Base-by-base conservation (phyloP, 139 green algal species). In the Chlorella ohadii region DNA sequence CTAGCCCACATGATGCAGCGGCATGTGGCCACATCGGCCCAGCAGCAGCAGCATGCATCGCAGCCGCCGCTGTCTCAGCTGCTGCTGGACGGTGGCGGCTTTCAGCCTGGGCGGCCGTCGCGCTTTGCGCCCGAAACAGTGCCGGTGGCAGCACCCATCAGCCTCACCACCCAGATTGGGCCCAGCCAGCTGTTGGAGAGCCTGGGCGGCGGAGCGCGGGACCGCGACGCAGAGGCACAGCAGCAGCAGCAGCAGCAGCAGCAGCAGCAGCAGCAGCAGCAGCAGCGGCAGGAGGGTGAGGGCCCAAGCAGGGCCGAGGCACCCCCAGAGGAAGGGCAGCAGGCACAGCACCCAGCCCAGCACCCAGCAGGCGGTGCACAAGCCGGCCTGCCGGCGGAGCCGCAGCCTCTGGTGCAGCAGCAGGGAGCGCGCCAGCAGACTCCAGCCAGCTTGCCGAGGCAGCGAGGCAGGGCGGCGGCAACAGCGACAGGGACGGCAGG, bases 1-100 rank as follows among this genome's bases (percentile, higher is more conserved):
- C 33, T 81, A 15, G n/a, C 33, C 15, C 74, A 36, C 74, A 22
- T 81, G 55, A 36, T 81, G 55, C 55, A 70, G 17, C 76, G 76
- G 15, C 28, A 61, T 12, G 70, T 39, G 3, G 74, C 22, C 17
- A 33, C 25, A 31, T 12, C 70, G 31, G 28, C 67, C 67, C 56
- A 68, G 56, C 74, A 81, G 74, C 74, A 47, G 44, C 17, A 56
- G 74, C 51, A 81, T 20, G 6, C 15, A 0, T 44, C 23, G 31
- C 72, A 65, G 44, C 51, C 20, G 44, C 57, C 39, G 59, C 76
- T 31, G 57, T 2, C 76, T 13, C 57, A 59, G 68, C 38, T n/a
- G 38, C 36, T 56, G 23, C 11, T 12, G 25, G 33, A 36, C 6
- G 39, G 20, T 9, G 25, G 27, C 27, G 34, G 39, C 39, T 55